Evolutionary conservation across 305 asterid species (phyloP), one percentile per base, ranked within the genome.

Genomic region (Lippia alba): DNA sequence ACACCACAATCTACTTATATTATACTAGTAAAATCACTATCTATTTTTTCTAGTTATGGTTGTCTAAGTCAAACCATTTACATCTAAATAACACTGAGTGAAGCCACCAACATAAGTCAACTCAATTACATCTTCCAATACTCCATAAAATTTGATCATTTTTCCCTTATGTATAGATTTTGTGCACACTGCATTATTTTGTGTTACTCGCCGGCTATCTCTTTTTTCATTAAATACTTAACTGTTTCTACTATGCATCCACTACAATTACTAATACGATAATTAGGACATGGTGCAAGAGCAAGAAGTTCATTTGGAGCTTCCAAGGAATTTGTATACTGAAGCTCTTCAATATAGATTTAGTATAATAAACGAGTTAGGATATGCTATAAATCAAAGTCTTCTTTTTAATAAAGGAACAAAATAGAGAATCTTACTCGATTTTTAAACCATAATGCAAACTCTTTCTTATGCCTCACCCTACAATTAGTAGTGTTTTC

Each of bases 361-460:
- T 41, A 7, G 48, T 4, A 41, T n/a, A n/a, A n/a, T n/a, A n/a
- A n/a, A n/a, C n/a, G n/a, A n/a, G n/a, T n/a, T n/a, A n/a, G n/a
- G n/a, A n/a, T n/a, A n/a, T n/a, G n/a, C n/a, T n/a, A n/a, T n/a
- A n/a, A n/a, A n/a, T n/a, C n/a, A n/a, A n/a, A n/a, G n/a, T n/a
- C n/a, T 41, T 3, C 8, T 41, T 41, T 3, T 2, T 41, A 41
- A 41, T 30, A 0, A 58, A 58, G n/a, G 5, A 58, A 10, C 14
- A 14, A 12, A 58, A 14, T 2, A 14, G 4, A 58, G 8, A 4
- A 33, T 3, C 48, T 33, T 58, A 58, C 64, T 58, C 46, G 48
- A 58, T 33, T 58, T 4, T 58, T 46, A 58, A 58, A 58, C 64
- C 64, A 58, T 58, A 4, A 32, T 5, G 48, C 46, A 36, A 33